Percentiles rank a stretch among this genome's conserved stretches.
Evolutionary conservation across 2,329 filamentous ascomycete genomes (phyloP).

Genomic region (Beauveria rudraprayagi): DNA sequence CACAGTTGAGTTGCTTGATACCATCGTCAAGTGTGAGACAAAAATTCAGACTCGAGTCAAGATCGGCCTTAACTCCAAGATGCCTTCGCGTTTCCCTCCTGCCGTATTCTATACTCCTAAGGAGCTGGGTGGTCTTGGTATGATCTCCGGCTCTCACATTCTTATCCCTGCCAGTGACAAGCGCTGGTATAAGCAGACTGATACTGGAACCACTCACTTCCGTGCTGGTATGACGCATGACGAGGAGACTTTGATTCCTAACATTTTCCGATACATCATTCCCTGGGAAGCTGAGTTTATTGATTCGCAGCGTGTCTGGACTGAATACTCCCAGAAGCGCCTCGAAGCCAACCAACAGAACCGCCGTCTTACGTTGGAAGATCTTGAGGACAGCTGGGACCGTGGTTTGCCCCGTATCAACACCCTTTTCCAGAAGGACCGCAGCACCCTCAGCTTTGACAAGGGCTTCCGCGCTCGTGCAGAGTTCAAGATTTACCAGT

Average conservation of each 20-base stretch:
- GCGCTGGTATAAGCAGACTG: slow-evolving; percentile 96
- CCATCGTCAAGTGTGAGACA: slow-evolving; percentile 98
- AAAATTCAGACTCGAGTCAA: slow-evolving; percentile 99
- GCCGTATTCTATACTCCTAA: slow-evolving; percentile 99
- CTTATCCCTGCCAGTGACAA: slow-evolving; percentile 96
- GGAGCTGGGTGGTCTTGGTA: slow-evolving; percentile 90
- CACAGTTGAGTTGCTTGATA: slow-evolving; percentile 87
- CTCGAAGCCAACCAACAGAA: slow-evolving; percentile 97
- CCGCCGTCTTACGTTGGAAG: slow-evolving; percentile 84
- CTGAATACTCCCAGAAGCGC: slow-evolving; percentile 96
- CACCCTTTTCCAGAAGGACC: slow-evolving; percentile 96
- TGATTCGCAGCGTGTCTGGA: slow-evolving; percentile 98
- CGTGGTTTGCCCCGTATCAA: slow-evolving; percentile 96
- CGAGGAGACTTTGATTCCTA: slow-evolving; percentile 94
- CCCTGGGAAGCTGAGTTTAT: slow-evolving; percentile 99
- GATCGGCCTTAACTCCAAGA: slow-evolving; percentile 97
- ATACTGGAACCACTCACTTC: slow-evolving; percentile 94
- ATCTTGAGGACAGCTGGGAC: slow-evolving; percentile 97
- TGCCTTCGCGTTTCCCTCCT: slow-evolving; percentile 96
- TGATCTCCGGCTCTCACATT: slow-evolving; percentile 98
- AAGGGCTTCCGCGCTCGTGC: slow-evolving; percentile 94
- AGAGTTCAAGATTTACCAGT: slow-evolving; percentile 96
- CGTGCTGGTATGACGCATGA: slow-evolving; percentile 97
- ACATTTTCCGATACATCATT: slow-evolving; percentile 99
- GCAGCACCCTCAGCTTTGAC: slow-evolving; percentile 94